A percentile compares a stretch with the other conserved stretches of the same genome.
Evolutionary conservation across 441 rosid species (phyloP).

Genomic region (Manihot esculenta): DNA sequence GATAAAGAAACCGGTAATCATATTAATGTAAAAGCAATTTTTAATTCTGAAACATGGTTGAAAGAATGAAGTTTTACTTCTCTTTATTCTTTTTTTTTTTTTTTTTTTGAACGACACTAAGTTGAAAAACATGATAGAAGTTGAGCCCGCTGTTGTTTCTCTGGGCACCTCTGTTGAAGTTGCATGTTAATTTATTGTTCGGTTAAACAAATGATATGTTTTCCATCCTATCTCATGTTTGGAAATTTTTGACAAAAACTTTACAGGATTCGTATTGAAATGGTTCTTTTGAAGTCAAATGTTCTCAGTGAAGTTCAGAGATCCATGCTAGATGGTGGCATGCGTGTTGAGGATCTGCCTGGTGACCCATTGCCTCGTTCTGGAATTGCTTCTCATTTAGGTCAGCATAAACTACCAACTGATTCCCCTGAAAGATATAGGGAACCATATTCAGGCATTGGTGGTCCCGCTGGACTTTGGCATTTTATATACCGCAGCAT

Average conservation of each 20-base stretch:
- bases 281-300: constrained; percentile 77
- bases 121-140: neutral
- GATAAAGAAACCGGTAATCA: neutral
- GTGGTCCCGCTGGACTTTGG: constrained; percentile 96
- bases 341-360: constrained; percentile 89
- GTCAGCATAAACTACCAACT: constrained; percentile 44
- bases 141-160: neutral
- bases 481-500: constrained; percentile 96
- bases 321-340: constrained; percentile 86
- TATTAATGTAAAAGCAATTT: neutral
- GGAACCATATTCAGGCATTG: constrained; percentile 62
- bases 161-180: neutral
- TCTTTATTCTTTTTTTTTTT: neutral
- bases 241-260: constrained; percentile 18
- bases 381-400: constrained; percentile 43
- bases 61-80: neutral
- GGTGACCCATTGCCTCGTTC: constrained; percentile 54
- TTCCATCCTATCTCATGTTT: constrained; percentile 7
- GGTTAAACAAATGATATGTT: neutral
- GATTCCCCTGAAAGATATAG: constrained; percentile 49
- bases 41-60: neutral
- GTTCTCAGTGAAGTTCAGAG: constrained; percentile 87
- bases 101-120: neutral
- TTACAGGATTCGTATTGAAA: constrained; percentile 73
- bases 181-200: constrained; percentile 1